A percentile compares a stretch with the other conserved stretches of the same genome.
These are phyloP conservation scores for Alnus rubra DNA, from an alignment of 306 rosid species.

Conservation along the genomic window DNA sequence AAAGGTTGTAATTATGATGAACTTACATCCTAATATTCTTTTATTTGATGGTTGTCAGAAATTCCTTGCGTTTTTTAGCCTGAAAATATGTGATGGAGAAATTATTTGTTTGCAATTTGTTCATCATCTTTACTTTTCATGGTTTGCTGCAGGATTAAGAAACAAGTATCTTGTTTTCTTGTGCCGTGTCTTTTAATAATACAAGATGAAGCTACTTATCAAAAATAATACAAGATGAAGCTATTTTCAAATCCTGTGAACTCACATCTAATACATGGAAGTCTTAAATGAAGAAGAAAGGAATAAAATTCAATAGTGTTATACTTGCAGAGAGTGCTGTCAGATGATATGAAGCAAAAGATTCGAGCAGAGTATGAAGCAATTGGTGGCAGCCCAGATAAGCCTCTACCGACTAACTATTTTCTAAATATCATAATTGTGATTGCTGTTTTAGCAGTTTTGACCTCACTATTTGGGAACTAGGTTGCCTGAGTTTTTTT, in stretches of 20 bases:
- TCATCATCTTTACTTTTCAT: conserved; percentile 53
- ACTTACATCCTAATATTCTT: conserved; percentile 27
- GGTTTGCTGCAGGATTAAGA: conserved; percentile 85
- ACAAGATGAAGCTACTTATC: conserved; percentile 77
- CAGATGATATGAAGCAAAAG: conserved; percentile 79
- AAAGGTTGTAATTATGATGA: conserved; percentile 53
- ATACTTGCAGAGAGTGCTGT: conserved; percentile 90
- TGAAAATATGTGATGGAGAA: conserved; percentile 12
- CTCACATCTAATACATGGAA: conserved; percentile 57
- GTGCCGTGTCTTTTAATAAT: conserved; percentile 58
- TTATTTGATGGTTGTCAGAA: conserved; percentile 17
- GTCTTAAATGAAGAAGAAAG: conserved; percentile 69
- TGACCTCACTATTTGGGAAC: conserved; percentile 77
- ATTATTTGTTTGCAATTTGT: conserved; percentile 32
- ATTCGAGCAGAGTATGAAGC: conserved; percentile 83
- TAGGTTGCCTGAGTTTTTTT: conserved; percentile 27
- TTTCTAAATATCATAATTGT: conserved; percentile 73
- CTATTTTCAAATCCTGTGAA: conserved; percentile 67
- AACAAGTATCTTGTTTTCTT: conserved; percentile 63
- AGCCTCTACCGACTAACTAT: conserved; percentile 74
- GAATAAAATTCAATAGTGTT: conserved; percentile 82
- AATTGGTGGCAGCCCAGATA: conserved; percentile 89
- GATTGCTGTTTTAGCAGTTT: conserved; percentile 75
- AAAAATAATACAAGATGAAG: conserved; percentile 78
- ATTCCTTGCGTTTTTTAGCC: conserved; percentile 20